Evolutionary conservation across 768 basidiomycete genomes (phyloP).

Genomic region (Mycena indigotica): DNA sequence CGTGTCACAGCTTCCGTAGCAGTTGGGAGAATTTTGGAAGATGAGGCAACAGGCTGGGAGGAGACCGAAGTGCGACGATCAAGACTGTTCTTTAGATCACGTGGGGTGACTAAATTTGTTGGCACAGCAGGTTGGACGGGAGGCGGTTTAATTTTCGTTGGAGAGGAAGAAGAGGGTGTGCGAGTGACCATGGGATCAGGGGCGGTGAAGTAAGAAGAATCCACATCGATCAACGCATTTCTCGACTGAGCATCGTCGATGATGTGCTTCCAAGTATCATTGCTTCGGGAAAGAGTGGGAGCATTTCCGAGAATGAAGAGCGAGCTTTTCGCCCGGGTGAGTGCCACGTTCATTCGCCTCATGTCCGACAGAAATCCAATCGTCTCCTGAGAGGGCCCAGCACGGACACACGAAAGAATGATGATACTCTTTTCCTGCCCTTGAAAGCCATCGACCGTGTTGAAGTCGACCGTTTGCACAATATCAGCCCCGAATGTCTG

Average conservation of each 20-base stretch:
- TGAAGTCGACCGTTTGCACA: constrained; percentile 79
- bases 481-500: constrained; percentile 73
- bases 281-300: constrained; percentile 84
- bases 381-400: constrained; percentile 77
- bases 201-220: constrained; percentile 42
- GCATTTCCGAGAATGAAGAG: constrained; percentile 92
- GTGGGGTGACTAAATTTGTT: constrained; percentile 42
- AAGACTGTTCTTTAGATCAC: constrained; percentile 28
- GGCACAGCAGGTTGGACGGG: constrained; percentile 27
- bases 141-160: constrained; percentile 26
- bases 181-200: constrained; percentile 17
- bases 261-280: constrained; percentile 77
- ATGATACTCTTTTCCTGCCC: constrained; percentile 99
- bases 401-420: constrained; percentile 94
- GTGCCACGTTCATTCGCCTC: constrained; percentile 96
- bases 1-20: constrained; percentile 10
- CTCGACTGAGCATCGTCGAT: constrained; percentile 74
- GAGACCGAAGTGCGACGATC: constrained; percentile 17
- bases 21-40: not conserved
- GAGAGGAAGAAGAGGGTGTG: constrained; percentile 20
- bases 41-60: not conserved
- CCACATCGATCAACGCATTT: constrained; percentile 64
- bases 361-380: constrained; percentile 91
- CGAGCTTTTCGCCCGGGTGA: constrained; percentile 95
- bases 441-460: constrained; percentile 98